A percentile compares a stretch with the other conserved stretches of the same genome.
Evolutionary conservation across 441 rosid species (phyloP).

Genomic region (Lepidium campestre): DNA sequence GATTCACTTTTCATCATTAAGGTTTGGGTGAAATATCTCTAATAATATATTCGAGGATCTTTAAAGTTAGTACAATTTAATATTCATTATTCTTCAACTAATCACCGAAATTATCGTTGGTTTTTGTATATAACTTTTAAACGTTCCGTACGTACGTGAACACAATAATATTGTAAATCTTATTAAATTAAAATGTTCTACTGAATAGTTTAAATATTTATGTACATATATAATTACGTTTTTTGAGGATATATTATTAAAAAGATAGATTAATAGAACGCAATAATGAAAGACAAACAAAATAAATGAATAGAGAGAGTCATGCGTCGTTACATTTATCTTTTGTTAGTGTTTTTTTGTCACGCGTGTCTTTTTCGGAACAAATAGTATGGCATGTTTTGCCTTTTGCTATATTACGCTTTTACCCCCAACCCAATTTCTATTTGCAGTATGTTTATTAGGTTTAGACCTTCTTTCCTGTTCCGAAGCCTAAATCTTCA

Average conservation of each 20-base stretch:
- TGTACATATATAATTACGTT: too few relatives aligned
- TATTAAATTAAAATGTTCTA: too few relatives aligned
- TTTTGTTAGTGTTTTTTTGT: slow-evolving; percentile 17
- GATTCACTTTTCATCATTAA: slow-evolving; percentile 20
- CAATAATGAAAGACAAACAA: slow-evolving; percentile 1
- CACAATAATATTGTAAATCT: not conserved
- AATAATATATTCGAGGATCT: not conserved
- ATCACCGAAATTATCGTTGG: slow-evolving; percentile 2
- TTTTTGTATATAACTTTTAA: not conserved
- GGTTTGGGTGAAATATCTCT: slow-evolving; percentile 17
- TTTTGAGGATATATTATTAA: not conserved
- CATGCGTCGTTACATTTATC: slow-evolving; percentile 28
- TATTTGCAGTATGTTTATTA: too few relatives aligned
- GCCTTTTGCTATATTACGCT: slow-evolving; percentile 17
- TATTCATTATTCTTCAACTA: slow-evolving; percentile 19
- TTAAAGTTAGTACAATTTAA: slow-evolving; percentile 8
- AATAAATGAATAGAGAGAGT: slow-evolving; percentile 5
- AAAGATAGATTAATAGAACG: not conserved
- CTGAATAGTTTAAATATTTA: too few relatives aligned
- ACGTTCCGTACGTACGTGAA: slow-evolving; percentile 10
- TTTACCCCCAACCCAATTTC: slow-evolving; percentile 6
- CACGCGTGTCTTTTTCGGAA: slow-evolving; percentile 29
- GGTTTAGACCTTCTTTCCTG: too few relatives aligned
- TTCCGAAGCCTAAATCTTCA: too few relatives aligned
- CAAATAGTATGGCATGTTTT: slow-evolving; percentile 21